Evolutionary conservation across 75 land plant species (phyloP), one percentile per base, ranked within the genome.

Genomic region (Chamaecyparis obtusa): DNA sequence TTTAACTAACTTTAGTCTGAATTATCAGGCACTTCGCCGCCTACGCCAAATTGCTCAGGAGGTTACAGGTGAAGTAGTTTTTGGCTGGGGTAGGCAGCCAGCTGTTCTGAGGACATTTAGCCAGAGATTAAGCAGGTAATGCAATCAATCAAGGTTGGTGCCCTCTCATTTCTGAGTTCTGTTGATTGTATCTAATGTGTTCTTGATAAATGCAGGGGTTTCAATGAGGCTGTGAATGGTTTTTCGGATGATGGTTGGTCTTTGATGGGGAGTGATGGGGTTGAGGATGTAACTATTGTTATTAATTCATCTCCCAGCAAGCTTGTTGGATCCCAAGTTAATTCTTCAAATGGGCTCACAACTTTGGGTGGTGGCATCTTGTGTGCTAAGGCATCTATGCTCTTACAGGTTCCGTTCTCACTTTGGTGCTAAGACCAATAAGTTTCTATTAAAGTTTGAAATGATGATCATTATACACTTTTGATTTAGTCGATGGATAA

Each of bases 331-430:
- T 85, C 90, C 19, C 92, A 94, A 84, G 72, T 90, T 87, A 87
- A 89, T 27, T 88, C 92, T 72, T 86, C 90, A 15, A 91, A 90
- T 90, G 91, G 94, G 54, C 92, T 93, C 83, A 85, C 91, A 39
- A 64, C 95, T 27, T 72, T 91, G 54, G 92, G 88, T 84, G 93
- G 90, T 87, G 94, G 92, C 55, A 92, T 97, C 27, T 88, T 97
- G 37, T 97, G 99, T 90, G 99, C 98, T 27, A 98, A 98, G 87
- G 97, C 99, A 21, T 98, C 98, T 14, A 98, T 98, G 99, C 92
- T 98, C 9, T 90, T 98, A 39, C 98, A 96, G 91, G 99, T 95
- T 33, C 35, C 87, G 79, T 79, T 37, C 16, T 14, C 9, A 86
- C 27, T 48, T 86, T 2, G 19, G 17, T 24, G 19, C 19, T 71